Evolutionary conservation across 352 stramenopile genomes (phyloP), one percentile per base, ranked within the genome.

Genomic region (Globisporangium middletonii): DNA sequence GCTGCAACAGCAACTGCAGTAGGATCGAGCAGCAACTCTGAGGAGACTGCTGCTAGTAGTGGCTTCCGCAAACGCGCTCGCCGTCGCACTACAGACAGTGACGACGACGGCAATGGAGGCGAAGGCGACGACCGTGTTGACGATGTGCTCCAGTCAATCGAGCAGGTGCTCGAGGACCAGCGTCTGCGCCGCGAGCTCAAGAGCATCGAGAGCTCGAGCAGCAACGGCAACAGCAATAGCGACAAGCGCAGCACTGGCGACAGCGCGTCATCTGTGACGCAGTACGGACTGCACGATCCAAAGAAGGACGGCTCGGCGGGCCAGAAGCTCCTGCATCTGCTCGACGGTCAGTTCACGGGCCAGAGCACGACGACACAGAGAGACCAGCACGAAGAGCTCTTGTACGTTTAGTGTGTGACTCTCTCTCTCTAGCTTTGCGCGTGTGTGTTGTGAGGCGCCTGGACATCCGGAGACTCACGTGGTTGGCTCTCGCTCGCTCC

Each of bases 311-410:
- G 79, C 2, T 72, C 75, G 6, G 67, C 82, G 9, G 75, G 71
- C 28, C 66, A 92, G 63, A 92, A 92, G 64, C 67, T 92, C 28
- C 54, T 90, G 47, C 77, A 71, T 38, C 61, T 92, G 60, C 66
- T 94, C 44, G 78, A 90, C 51, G 83, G 81, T 1, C 83, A 94
- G 63, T 94, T 94, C 58, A 94, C 81, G 45, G 77, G 78, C 11
- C 81, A 92, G 60, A 87, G 72, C 50, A 67, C 63, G 15, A 73
- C 69, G 27, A 86, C 74, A 2, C 71, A 86, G 47, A 68, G 71
- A 46, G 79, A 94, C 42, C 79, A 87, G 62, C 80, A 91, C 59
- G 82, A 89, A 60, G 75, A 92, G 64, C 77, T 92, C 27, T 69
- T 78, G 76, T 86, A 54, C 43, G 71, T 70, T 11, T 6, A 37